Evolutionary conservation across 148 eudicot species (phyloP), one percentile per base, ranked within the genome.

Genomic region (Arbutus unedo): DNA sequence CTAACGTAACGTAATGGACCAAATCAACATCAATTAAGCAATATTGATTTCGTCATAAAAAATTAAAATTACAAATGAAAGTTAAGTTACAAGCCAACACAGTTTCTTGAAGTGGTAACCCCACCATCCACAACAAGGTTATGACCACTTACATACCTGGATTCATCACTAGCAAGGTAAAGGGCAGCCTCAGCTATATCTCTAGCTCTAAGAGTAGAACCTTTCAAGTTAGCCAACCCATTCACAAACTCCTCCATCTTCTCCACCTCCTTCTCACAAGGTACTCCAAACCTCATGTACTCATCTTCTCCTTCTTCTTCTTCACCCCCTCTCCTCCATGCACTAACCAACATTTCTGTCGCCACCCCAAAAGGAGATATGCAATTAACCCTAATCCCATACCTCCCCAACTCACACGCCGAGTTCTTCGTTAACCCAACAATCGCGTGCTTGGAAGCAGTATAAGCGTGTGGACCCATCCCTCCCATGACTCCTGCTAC

Each of bases 91-190:
- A 88, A 84, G 18, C 85, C 85, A 51, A 88, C 85, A 79, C 85
- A 84, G 81, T 88, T 88, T 75, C 71, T 86, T 25, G 90, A 88
- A 19, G 87, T 82, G 10, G 91, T 89, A 59, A 89, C 79, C 50
- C 89, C 90, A 56, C 91, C 91, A 62, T 89, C 91, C n/a, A 89
- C 90, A 19, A 89, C 89, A 5, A 89, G 87, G 76, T 89, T 87
- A 78, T 87, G 89, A 44, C 91, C 91, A 79, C 90, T 89, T 2
- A 89, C 83, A 55, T 87, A 89, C 25, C 50, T 82, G 1, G 91
- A 87, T 41, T 89, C 91, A 18, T 87, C 91, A 55, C 87, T 83
- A 54, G 90, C 89, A 45, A 89, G 88, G 73, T 71, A 89, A 16
- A 89, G 82, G 50, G 90, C 89, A 6, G 91, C 91, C 82, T 89